These are phyloP conservation scores for Diospyros kaki DNA, from an alignment of 148 eudicot genomes.

Conservation along the genomic window DNA sequence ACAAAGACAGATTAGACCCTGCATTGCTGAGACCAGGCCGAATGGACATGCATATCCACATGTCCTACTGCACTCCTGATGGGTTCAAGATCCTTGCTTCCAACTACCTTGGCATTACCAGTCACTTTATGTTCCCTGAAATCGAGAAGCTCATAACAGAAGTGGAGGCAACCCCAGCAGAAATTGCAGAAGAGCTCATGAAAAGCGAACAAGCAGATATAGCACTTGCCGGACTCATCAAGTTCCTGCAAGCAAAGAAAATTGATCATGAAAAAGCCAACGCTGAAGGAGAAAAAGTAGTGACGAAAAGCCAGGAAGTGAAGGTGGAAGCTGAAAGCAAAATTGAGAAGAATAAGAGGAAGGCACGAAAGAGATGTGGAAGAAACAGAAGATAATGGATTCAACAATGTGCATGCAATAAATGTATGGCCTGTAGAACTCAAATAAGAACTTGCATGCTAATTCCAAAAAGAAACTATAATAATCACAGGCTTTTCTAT, in stretches of 20 bases:
- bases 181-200: constrained; percentile 24
- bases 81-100: constrained; percentile 21
- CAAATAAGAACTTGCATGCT: too few species aligned
- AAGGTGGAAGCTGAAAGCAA: too few species aligned
- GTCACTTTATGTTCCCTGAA: background rate
- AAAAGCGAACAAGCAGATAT: constrained; percentile 16
- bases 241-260: constrained; percentile 4
- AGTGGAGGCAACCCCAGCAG: constrained; percentile 14
- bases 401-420: too few species aligned
- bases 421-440: too few species aligned
- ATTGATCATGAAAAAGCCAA: background rate
- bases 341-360: too few species aligned
- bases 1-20: constrained; percentile 19
- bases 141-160: constrained; percentile 10
- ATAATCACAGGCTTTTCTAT: too few species aligned
- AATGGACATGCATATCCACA: constrained; percentile 26
- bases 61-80: constrained; percentile 15
- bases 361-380: too few species aligned
- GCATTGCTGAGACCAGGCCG: constrained; percentile 24
- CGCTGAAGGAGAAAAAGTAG: too few species aligned
- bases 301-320: too few species aligned
- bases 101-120: constrained; percentile 15
- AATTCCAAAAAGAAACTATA: too few species aligned
- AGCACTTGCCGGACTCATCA: constrained; percentile 13
- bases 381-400: too few species aligned